Evolutionary conservation across 345 rosid genomes (phyloP).

Genomic region (Conringia planisiliqua): DNA sequence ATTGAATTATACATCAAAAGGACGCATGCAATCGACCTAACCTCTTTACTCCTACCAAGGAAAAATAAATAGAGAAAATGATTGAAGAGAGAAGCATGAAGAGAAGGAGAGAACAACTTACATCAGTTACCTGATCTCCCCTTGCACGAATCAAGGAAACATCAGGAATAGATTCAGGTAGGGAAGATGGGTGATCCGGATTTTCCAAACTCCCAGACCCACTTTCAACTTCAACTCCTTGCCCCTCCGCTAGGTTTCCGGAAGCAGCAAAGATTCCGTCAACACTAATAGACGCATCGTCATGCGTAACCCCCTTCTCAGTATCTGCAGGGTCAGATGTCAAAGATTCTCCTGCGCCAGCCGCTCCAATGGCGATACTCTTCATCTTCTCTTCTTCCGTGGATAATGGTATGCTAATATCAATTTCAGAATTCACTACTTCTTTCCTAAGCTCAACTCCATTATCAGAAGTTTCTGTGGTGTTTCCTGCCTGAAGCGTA

Average conservation of each 20-base stretch:
- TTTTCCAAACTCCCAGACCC: constrained; percentile 31
- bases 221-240: constrained; percentile 28
- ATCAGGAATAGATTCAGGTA: constrained; percentile 41
- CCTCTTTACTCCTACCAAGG: constrained; percentile 12
- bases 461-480: constrained; percentile 20
- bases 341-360: constrained; percentile 19
- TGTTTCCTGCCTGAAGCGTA: constrained; percentile 28
- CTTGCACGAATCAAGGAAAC: constrained; percentile 41
- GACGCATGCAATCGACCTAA: constrained; percentile 20
- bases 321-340: constrained; percentile 26
- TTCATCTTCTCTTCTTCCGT: constrained; percentile 30
- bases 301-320: constrained; percentile 39
- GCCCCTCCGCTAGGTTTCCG: constrained; percentile 28
- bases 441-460: constrained; percentile 23
- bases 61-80: constrained; percentile 1
- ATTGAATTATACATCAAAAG: constrained; percentile 48
- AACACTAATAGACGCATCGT: constrained; percentile 16
- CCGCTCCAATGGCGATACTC: constrained; percentile 19
- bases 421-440: constrained; percentile 27
- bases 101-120: constrained; percentile 70
- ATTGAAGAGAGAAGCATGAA: constrained; percentile 15
- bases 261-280: constrained; percentile 10
- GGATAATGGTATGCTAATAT: constrained; percentile 25
- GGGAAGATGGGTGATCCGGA: constrained; percentile 31
- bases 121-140: constrained; percentile 77